phyloP scores from a whole-genome alignment of 2,329 filamentous ascomycete genomes.

The Aspergillus luchuensis region DNA sequence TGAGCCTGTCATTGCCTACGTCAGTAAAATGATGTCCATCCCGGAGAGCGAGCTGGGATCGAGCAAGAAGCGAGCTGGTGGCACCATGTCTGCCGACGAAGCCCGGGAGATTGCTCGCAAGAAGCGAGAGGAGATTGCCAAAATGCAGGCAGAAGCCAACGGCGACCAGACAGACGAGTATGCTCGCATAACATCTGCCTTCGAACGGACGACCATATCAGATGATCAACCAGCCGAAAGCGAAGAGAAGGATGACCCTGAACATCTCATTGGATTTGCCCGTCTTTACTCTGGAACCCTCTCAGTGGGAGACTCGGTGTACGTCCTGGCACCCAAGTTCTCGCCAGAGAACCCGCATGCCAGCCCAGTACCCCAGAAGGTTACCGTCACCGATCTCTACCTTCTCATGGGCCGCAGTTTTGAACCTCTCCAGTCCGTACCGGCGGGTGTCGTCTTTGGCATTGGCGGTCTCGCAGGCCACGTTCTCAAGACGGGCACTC shows the following conservation, averaged over 20 bases:
- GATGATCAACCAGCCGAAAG: constrained; percentile 53
- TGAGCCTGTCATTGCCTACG: constrained; percentile 85
- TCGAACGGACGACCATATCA: constrained; percentile 61
- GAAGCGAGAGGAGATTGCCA: constrained; percentile 86
- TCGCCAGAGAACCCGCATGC: constrained; percentile 75
- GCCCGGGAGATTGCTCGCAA: constrained; percentile 82
- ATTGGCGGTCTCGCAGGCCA: constrained; percentile 90
- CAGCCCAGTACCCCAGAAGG: constrained; percentile 73
- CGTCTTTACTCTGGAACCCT: constrained; percentile 89
- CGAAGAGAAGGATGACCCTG: constrained; percentile 68
- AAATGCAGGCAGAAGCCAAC: constrained; percentile 65
- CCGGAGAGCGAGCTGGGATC: constrained; percentile 88
- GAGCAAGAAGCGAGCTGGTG: constrained; percentile 72
- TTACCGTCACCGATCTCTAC: constrained; percentile 85
- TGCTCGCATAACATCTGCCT: constrained; percentile 60
- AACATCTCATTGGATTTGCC: constrained; percentile 93
- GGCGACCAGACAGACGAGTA: constrained; percentile 51
- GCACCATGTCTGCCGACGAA: constrained; percentile 79
- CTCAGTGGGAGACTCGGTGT: constrained; percentile 85
- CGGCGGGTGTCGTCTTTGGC: constrained; percentile 92
- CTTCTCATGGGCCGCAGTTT: constrained; percentile 92
- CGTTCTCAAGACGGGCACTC: constrained; percentile 91
- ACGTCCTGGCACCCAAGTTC: constrained; percentile 91
- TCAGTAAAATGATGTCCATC: constrained; percentile 97
- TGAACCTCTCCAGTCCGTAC: constrained; percentile 79